Evolutionary conservation across 2,329 filamentous ascomycete genomes (phyloP).

Genomic region (Polytolypa hystricis): DNA sequence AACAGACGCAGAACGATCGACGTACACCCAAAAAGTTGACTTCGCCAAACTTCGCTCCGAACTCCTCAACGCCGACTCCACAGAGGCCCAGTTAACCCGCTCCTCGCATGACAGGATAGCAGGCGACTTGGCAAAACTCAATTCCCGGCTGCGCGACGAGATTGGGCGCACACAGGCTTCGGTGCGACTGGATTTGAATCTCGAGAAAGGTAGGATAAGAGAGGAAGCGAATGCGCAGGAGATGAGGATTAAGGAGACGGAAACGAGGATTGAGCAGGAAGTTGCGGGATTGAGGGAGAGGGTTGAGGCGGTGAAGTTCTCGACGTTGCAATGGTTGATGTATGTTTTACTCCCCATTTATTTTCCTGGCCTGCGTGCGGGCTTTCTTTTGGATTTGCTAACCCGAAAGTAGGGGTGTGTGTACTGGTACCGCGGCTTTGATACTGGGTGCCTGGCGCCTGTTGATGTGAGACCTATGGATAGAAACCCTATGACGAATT

Average conservation of each 20-base stretch:
- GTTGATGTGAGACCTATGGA: slow-evolving; percentile 52
- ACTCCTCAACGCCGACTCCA: slow-evolving; percentile 80
- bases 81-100: slow-evolving; percentile 78
- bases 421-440: slow-evolving; percentile 54
- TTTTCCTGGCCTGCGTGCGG: background rate
- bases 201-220: slow-evolving; percentile 91
- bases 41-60: slow-evolving; percentile 95
- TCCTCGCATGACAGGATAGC: slow-evolving; percentile 83
- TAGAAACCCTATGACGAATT: too few species aligned
- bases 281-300: slow-evolving; percentile 81
- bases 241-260: slow-evolving; percentile 96
- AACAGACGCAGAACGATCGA: slow-evolving; percentile 40
- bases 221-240: slow-evolving; percentile 96
- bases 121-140: slow-evolving; percentile 91
- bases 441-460: slow-evolving; percentile 58
- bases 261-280: slow-evolving; percentile 97
- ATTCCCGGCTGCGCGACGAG: slow-evolving; percentile 79
- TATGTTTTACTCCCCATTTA: slow-evolving; percentile 41
- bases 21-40: slow-evolving; percentile 80
- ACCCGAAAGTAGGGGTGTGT: slow-evolving; percentile 44
- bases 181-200: slow-evolving; percentile 81
- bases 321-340: slow-evolving; percentile 96
- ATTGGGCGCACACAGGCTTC: slow-evolving; percentile 89
- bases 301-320: slow-evolving; percentile 95
- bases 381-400: slow-evolving; percentile 14